phyloP scores from a whole-genome alignment of 306 rosid species.

The Cajanus cajan region DNA sequence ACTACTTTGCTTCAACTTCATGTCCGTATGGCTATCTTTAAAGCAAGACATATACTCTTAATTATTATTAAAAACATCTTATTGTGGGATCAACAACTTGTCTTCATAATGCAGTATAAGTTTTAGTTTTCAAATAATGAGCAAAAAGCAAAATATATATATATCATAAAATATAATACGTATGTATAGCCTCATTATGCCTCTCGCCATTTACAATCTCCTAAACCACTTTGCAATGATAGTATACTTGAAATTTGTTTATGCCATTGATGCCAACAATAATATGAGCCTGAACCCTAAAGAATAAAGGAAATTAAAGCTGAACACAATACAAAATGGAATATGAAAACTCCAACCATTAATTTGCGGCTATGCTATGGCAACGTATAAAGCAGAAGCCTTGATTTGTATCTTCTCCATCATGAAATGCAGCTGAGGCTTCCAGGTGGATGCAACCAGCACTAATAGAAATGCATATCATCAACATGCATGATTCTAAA shows the following conservation, averaged over 20 bases:
- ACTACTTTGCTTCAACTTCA: constrained; percentile 23
- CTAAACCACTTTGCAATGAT: constrained; percentile 50
- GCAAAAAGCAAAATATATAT: not conserved
- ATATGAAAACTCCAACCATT: constrained; percentile 26
- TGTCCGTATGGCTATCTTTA: not conserved
- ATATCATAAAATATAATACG: not conserved
- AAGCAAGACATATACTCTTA: not conserved
- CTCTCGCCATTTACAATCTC: constrained; percentile 39
- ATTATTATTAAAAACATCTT: not conserved
- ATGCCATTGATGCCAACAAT: constrained; percentile 46
- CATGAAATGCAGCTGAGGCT: constrained; percentile 27
- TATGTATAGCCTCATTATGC: constrained; percentile 38
- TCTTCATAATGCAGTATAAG: not conserved
- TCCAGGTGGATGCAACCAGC: constrained; percentile 44
- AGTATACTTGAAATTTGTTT: constrained; percentile 53
- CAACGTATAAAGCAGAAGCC: constrained; percentile 23
- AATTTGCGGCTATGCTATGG: constrained; percentile 23
- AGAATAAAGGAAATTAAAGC: constrained; percentile 27
- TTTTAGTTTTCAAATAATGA: not conserved
- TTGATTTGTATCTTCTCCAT: constrained; percentile 34
- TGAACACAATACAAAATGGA: constrained; percentile 12
- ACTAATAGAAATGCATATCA: not conserved
- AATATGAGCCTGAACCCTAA: constrained; percentile 24
- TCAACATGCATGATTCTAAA: constrained; percentile 3
- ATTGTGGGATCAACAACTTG: constrained; percentile 7